phyloP scores from a whole-genome alignment of 768 basidiomycete species.

The Pisolithus orientalis region DNA sequence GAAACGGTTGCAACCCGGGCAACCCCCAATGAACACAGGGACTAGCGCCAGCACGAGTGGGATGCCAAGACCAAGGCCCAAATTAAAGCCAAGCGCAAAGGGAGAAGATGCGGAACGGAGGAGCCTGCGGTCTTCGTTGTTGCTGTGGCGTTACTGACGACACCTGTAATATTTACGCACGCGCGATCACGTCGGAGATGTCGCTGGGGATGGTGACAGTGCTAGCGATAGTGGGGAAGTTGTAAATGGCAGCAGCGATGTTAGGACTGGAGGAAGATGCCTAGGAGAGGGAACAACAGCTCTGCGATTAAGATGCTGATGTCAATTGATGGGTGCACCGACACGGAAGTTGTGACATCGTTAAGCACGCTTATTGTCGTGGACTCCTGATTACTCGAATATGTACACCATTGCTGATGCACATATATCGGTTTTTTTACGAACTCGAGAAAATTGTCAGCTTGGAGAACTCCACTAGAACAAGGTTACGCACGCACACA shows the following conservation, averaged over 20 bases:
- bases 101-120: slow-evolving; percentile 58
- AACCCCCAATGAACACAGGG: no score
- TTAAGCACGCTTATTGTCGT: no score
- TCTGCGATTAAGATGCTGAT: slow-evolving; percentile 24
- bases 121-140: slow-evolving; percentile 67
- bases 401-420: no score
- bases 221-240: neutral
- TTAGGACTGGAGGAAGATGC: slow-evolving; percentile 20
- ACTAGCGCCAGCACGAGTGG: neutral
- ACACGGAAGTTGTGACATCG: neutral
- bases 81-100: slow-evolving; percentile 13
- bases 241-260: neutral
- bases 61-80: neutral
- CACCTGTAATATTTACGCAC: slow-evolving; percentile 55
- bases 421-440: no score
- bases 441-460: no score
- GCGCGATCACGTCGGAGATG: slow-evolving; percentile 19
- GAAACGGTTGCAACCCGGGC: no score
- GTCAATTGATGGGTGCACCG: slow-evolving; percentile 18
- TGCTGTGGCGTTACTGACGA: slow-evolving; percentile 70
- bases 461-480: no score
- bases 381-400: no score
- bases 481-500: no score
- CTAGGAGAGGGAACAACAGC: slow-evolving; percentile 30
- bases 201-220: neutral